Evolutionary conservation across 2,329 filamentous ascomycete genomes (phyloP).

Genomic region (Fusarium compactum): DNA sequence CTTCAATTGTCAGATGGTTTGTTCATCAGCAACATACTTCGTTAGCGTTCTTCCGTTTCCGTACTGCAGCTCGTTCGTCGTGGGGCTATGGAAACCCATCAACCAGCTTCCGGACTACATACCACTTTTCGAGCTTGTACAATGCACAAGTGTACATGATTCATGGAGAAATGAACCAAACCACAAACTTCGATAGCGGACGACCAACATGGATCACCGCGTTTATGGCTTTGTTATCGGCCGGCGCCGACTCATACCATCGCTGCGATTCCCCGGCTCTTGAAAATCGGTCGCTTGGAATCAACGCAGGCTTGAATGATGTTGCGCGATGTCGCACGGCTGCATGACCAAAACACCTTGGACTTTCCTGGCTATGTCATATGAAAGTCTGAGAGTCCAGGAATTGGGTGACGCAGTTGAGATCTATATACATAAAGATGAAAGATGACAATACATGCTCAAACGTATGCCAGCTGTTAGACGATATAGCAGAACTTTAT

Average conservation of each 20-base stretch:
- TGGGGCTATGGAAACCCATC: not conserved
- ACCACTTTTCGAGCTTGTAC: not conserved
- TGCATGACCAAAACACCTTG: not conserved
- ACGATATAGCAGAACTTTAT: not conserved
- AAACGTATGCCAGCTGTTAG: not conserved
- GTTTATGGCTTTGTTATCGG: not conserved
- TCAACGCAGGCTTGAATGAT: not conserved
- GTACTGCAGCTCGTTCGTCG: not conserved
- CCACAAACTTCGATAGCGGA: constrained; percentile 1
- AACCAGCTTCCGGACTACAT: not conserved
- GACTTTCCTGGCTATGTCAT: not conserved
- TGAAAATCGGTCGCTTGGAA: not conserved
- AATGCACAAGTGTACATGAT: constrained; percentile 1
- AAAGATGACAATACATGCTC: not conserved
- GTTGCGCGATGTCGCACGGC: not conserved
- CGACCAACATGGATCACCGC: not conserved
- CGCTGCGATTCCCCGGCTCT: not conserved
- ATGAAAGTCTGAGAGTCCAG: not conserved
- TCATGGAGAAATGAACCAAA: constrained; percentile 8
- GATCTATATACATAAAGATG: not conserved
- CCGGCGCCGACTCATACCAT: not conserved
- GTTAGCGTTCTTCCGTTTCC: constrained; percentile 17
- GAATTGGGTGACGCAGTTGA: not conserved
- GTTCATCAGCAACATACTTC: constrained; percentile 1
- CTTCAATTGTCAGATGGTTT: not conserved